Evolutionary conservation across 768 basidiomycete species (phyloP).

Genomic region (Trametes cingulata): DNA sequence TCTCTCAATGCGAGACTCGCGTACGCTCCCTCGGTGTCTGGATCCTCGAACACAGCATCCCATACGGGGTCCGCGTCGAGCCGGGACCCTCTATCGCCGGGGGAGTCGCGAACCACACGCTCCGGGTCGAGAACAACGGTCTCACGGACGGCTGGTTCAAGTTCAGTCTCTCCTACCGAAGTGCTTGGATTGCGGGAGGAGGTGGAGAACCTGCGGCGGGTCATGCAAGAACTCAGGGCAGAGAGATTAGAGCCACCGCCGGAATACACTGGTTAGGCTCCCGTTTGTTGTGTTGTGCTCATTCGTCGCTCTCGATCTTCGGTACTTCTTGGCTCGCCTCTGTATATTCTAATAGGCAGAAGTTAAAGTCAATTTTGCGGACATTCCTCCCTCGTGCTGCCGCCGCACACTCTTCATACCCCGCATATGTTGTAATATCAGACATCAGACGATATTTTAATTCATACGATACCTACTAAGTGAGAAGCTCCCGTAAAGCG

Average conservation of each 20-base stretch:
- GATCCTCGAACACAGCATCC: slow-evolving; percentile 1
- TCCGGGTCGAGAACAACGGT: not conserved
- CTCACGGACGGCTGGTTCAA: not conserved
- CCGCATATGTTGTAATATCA: not conserved
- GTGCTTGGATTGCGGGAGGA: slow-evolving; percentile 30
- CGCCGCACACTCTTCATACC: not conserved
- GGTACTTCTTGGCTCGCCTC: not conserved
- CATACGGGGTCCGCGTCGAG: slow-evolving; percentile 8
- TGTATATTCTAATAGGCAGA: no score
- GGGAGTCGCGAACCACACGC: not conserved
- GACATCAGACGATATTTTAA: not conserved
- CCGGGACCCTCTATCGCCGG: slow-evolving; percentile 8
- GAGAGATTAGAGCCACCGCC: slow-evolving; percentile 30
- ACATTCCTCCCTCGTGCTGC: not conserved
- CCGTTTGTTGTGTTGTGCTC: not conserved
- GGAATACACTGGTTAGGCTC: slow-evolving; percentile 16
- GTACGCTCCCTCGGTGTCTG: slow-evolving; percentile 1
- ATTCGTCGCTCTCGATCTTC: not conserved
- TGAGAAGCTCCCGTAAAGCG: no score
- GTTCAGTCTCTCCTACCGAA: slow-evolving; percentile 23
- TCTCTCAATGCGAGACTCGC: slow-evolving; percentile 3
- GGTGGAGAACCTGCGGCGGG: slow-evolving; percentile 31
- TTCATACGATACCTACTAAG: not conserved
- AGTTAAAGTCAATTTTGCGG: not conserved
- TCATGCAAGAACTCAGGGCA: slow-evolving; percentile 28